Conservation (phyloP, 2,329 filamentous ascomycete species). For the Sordariomycetes sp. region DNA sequence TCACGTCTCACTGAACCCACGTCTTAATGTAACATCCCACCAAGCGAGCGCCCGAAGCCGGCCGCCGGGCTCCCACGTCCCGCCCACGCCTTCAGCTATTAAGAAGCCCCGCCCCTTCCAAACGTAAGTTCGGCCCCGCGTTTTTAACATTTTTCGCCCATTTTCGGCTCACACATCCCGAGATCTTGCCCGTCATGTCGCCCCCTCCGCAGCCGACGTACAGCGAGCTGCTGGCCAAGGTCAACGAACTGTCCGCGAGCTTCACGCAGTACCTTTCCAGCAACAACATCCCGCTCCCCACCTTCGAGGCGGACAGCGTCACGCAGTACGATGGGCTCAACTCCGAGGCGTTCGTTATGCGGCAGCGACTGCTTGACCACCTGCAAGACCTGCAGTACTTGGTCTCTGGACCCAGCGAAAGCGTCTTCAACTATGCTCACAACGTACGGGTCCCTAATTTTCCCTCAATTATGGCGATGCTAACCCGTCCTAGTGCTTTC, state of each 20-base stretch:
- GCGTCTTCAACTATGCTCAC: conserved; percentile 32
- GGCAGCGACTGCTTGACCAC: conserved; percentile 31
- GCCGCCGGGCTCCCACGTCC: no score
- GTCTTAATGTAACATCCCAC: no score
- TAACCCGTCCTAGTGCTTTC: conserved; percentile 22
- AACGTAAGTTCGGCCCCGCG: neutral
- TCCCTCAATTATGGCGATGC: neutral
- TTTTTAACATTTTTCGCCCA: neutral
- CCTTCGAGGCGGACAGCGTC: conserved; percentile 31
- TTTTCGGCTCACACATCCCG: neutral
- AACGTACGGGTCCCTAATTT: conserved; percentile 16
- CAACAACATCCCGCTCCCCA: conserved; percentile 28
- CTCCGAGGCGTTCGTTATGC: conserved; percentile 28
- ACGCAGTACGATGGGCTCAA: conserved; percentile 28
- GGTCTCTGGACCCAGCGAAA: conserved; percentile 36
- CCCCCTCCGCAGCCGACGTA: conserved; percentile 20
- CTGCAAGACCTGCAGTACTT: conserved; percentile 34
- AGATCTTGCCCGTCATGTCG: neutral
- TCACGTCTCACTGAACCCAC: no score
- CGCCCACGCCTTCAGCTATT: no score
- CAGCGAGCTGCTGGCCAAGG: conserved; percentile 29
- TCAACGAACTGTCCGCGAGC: conserved; percentile 28
- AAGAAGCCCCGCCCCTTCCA: no score
- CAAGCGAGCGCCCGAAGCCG: no score
- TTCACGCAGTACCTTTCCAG: conserved; percentile 28